phyloP scores from a whole-genome alignment of 2,329 filamentous ascomycete genomes.

The Colletotrichum sidae region DNA sequence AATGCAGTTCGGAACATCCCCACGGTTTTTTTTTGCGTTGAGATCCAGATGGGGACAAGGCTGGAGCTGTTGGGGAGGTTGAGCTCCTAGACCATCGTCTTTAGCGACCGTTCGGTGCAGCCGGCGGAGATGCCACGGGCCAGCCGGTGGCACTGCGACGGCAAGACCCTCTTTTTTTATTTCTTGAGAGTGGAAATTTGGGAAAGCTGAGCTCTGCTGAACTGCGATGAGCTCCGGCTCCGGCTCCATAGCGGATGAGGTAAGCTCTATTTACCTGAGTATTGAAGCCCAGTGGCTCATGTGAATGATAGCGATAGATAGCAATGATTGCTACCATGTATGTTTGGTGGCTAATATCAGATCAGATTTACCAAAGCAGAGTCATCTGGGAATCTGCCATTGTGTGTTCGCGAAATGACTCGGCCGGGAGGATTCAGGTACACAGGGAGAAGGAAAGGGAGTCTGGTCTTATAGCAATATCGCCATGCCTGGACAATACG shows the following conservation, averaged over 20 bases:
- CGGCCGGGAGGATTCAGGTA: neutral
- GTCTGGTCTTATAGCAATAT: conserved; percentile 21
- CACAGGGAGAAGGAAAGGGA: conserved; percentile 32
- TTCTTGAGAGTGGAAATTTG: conserved; percentile 1
- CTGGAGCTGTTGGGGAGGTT: conserved; percentile 37
- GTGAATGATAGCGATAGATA: no score
- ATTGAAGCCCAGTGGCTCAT: no score
- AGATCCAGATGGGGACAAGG: conserved; percentile 38
- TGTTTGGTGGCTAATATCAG: conserved; percentile 12
- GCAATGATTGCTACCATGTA: no score
- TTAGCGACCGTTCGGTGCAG: conserved; percentile 29
- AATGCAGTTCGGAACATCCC: conserved; percentile 30
- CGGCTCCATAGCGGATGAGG: no score
- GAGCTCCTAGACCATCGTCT: conserved; percentile 30
- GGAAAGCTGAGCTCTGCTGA: conserved; percentile 3
- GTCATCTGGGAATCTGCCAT: no score
- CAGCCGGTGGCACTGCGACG: conserved; percentile 32
- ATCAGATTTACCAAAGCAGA: neutral
- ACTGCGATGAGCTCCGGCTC: no score
- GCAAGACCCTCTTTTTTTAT: conserved; percentile 25
- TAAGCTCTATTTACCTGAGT: no score
- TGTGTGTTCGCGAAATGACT: neutral
- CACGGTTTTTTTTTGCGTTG: conserved; percentile 39
- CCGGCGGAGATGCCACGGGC: conserved; percentile 33
- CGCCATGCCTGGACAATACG: neutral